Base-by-base conservation (phyloP, 2,329 filamentous ascomycete genomes). In the Paramyrothecium sp. region DNA sequence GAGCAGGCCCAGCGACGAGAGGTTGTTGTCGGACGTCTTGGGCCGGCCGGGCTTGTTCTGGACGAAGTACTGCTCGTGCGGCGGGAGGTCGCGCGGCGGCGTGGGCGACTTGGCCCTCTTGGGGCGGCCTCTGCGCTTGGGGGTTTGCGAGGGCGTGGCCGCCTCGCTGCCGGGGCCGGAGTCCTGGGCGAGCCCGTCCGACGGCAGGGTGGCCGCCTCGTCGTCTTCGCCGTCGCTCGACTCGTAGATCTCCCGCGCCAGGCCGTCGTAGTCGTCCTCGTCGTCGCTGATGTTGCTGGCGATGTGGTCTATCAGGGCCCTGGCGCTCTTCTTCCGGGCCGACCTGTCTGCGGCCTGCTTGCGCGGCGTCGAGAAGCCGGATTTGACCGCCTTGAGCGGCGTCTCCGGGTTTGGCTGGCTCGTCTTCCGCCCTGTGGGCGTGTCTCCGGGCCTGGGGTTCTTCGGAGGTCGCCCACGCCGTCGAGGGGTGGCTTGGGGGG, bases 1-100 rank as follows among this genome's bases (percentile, higher is more conserved):
- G 56, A 98, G 85, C 12, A 97, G 79, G 3, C 85, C 80, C 34
- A 96, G 78, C 4, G 89, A 87, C 1, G 89, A 82, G 5, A 98
- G 80, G 0, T 87, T 96, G 63, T 95, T 95, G 69, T 91, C 89
- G 2, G 93, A 97, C 0, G 94, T 97, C 73, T 93, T 93, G 49
- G 86, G 81, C 3, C 87, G 83, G 2, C 91, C 92, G 0, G 91
- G 87, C 51, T 91, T 88, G 70, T 96, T 97, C 68, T 98, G 91
- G 68, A 89, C 91, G 72, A 99, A 98, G 77, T 96, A 99, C 63
- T 90, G 85, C 72, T 98, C 95, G 68, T 97, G 91, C 0, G 93
- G 82, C 5, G 93, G 90, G 2, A 98, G 81, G 65, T 97, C 85
- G 54, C 86, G 83, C 19, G 94, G 91, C 3, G 92, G 92, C 5